Evolutionary conservation across 2,329 filamentous ascomycete species (phyloP).

Genomic region (Coniosporium tulheliwenetii): DNA sequence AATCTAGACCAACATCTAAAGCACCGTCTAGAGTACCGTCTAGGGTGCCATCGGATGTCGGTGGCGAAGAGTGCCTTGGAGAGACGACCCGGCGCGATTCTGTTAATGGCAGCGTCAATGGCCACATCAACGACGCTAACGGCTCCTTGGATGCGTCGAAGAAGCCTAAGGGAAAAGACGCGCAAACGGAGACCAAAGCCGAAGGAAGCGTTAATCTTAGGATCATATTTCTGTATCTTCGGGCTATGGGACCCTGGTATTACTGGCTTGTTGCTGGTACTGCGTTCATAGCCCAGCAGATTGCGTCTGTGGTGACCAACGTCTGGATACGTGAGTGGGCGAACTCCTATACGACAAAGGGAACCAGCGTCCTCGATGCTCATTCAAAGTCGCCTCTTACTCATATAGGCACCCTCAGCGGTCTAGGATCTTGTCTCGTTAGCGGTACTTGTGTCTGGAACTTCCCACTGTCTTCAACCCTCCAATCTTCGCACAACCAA

Average conservation of each 20-base stretch:
- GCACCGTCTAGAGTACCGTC: slow-evolving; percentile 61
- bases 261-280: slow-evolving; percentile 70
- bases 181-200: slow-evolving; percentile 56
- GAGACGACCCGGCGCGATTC: slow-evolving; percentile 4
- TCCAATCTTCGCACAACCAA: not conserved
- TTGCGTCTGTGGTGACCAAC: slow-evolving; percentile 76
- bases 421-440: slow-evolving; percentile 29
- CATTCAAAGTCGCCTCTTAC: slow-evolving; percentile 22
- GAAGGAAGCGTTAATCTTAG: slow-evolving; percentile 76
- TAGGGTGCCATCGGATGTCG: slow-evolving; percentile 59
- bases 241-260: slow-evolving; percentile 89
- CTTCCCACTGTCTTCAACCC: slow-evolving; percentile 12
- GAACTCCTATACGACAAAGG: slow-evolving; percentile 58
- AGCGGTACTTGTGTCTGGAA: slow-evolving; percentile 35
- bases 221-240: slow-evolving; percentile 74
- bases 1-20: slow-evolving; percentile 55
- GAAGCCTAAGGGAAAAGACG: slow-evolving; percentile 22
- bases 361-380: slow-evolving; percentile 15
- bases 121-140: slow-evolving; percentile 33
- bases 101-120: slow-evolving; percentile 4
- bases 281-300: slow-evolving; percentile 69
- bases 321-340: slow-evolving; percentile 94
- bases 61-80: slow-evolving; percentile 34
- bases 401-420: slow-evolving; percentile 24
- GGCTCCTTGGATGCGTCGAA: slow-evolving; percentile 27